Conservation (phyloP, 495 filamentous ascomycete genomes). For the Monascus purpureus region DNA sequence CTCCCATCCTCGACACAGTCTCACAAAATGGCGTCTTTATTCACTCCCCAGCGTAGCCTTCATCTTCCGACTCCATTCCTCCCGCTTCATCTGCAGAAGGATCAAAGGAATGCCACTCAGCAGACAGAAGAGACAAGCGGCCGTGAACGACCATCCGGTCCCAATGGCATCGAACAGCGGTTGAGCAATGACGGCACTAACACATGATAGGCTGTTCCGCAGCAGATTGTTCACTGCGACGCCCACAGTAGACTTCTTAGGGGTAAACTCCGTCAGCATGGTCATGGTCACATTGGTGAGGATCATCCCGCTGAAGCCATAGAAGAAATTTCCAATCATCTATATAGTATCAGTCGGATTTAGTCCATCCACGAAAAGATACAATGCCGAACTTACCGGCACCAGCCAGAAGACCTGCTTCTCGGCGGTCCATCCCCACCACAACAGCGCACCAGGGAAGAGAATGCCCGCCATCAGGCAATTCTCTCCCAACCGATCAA, state of each 20-base stretch:
- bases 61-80: background rate
- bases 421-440: constrained; percentile 6
- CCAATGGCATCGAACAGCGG: constrained; percentile 56
- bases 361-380: too few species aligned
- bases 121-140: background rate
- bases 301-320: constrained; percentile 65
- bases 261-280: constrained; percentile 70
- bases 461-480: constrained; percentile 1
- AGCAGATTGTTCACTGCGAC: constrained; percentile 55
- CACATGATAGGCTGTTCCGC: constrained; percentile 57
- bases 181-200: constrained; percentile 47
- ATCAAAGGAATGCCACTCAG: background rate
- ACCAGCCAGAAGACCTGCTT: constrained; percentile 4
- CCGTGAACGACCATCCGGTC: constrained; percentile 61
- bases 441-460: constrained; percentile 1
- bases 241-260: constrained; percentile 30
- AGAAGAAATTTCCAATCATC: constrained; percentile 58
- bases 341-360: constrained; percentile 27
- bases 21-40: constrained; percentile 17
- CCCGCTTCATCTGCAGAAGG: background rate
- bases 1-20: too few species aligned
- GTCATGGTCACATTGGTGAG: constrained; percentile 57
- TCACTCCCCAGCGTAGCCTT: background rate
- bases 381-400: constrained; percentile 1
- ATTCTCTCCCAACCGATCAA: constrained; percentile 6